Conservation (phyloP, 805 yeast genomes). For the Yamadazyma tumulicola region DNA sequence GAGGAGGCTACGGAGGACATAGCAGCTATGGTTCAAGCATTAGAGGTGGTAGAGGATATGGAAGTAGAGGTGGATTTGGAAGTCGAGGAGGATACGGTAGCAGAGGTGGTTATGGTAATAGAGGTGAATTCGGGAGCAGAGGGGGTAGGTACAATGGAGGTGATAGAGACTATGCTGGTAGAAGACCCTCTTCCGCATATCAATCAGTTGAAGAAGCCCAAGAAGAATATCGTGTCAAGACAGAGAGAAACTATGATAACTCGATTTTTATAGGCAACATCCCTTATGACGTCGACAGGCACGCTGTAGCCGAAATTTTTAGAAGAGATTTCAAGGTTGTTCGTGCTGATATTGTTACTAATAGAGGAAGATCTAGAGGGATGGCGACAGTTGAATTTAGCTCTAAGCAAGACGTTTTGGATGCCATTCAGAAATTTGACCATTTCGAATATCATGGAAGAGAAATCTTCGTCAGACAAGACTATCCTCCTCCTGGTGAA, state of each 20-base stretch:
- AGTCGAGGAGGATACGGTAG: constrained; percentile 14
- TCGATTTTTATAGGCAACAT: constrained; percentile 73
- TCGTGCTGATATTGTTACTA: constrained; percentile 78
- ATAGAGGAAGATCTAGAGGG: constrained; percentile 79
- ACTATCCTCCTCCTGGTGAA: constrained; percentile 71
- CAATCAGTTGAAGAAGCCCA: constrained; percentile 22
- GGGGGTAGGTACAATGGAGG: constrained; percentile 13
- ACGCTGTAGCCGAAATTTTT: constrained; percentile 59
- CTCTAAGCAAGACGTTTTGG: constrained; percentile 57
- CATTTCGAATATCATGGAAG: constrained; percentile 67
- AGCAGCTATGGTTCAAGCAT: constrained; percentile 16
- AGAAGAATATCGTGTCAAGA: constrained; percentile 28
- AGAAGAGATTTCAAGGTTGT: constrained; percentile 50
- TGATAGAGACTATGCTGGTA: constrained; percentile 19
- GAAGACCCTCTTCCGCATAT: constrained; percentile 8
- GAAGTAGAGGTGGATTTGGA: constrained; percentile 18
- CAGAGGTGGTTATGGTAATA: constrained; percentile 13
- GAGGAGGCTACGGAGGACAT: constrained; percentile 22
- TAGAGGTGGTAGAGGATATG: constrained; percentile 18
- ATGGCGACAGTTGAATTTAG: constrained; percentile 89
- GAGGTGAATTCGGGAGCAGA: constrained; percentile 10
- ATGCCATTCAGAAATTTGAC: constrained; percentile 68
- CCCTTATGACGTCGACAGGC: constrained; percentile 60
- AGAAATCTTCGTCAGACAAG: constrained; percentile 84
- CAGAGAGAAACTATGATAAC: constrained; percentile 59